Evolutionary conservation across 169 alveolate genomes (phyloP).

Genomic region (Cryptosporidium tyzzeri): DNA sequence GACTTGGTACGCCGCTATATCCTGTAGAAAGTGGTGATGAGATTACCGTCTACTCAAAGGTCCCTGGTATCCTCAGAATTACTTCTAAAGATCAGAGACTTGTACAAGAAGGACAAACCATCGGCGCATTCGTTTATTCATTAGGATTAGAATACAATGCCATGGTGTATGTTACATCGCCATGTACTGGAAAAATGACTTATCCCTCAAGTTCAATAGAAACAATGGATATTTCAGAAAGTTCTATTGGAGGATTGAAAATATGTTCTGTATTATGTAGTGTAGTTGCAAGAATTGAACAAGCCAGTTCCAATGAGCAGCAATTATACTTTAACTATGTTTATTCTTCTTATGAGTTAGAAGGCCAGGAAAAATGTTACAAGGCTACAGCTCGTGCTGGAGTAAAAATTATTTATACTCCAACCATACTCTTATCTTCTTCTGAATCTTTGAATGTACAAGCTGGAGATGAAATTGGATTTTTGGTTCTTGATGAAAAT

Average conservation of each 20-base stretch:
- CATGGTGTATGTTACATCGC: background rate
- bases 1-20: slow-evolving; percentile 21
- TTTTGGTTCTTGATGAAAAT: background rate
- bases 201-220: background rate
- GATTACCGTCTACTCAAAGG: background rate
- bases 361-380: background rate
- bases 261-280: background rate
- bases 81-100: background rate
- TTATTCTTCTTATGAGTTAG: background rate
- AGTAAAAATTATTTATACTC: background rate
- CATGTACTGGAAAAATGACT: slow-evolving; percentile 6
- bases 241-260: background rate
- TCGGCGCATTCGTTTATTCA: background rate
- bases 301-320: background rate
- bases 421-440: background rate
- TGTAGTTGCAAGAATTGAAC: background rate
- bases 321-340: background rate
- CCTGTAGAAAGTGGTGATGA: slow-evolving; percentile 4
- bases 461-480: background rate
- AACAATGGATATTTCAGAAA: slow-evolving; percentile 1
- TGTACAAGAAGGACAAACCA: background rate
- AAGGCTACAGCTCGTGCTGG: background rate
- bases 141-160: background rate
- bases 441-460: background rate
- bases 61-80: background rate